These are phyloP conservation scores for Excoecaria agallocha DNA, from an alignment of 345 rosid species.

Conservation along the genomic window DNA sequence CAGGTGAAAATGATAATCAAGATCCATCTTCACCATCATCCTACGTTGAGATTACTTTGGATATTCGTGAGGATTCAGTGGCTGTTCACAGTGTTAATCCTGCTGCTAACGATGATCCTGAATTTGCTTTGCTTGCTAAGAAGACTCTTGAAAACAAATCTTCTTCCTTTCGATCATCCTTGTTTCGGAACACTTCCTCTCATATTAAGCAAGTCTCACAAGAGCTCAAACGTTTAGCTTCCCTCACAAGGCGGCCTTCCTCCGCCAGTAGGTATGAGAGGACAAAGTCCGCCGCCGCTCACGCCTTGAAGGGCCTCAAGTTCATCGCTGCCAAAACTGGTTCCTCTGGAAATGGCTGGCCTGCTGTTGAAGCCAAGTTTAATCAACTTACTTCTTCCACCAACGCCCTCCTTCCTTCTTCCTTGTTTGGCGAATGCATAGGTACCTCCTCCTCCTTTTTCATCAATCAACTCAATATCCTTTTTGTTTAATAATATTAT, in stretches of 20 bases:
- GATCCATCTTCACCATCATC: slow-evolving; percentile 25
- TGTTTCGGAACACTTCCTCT: slow-evolving; percentile 65
- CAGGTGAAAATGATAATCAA: slow-evolving; percentile 23
- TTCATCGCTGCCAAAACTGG: slow-evolving; percentile 66
- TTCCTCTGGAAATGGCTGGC: slow-evolving; percentile 49
- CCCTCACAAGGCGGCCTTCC: slow-evolving; percentile 48
- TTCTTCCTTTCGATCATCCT: slow-evolving; percentile 41
- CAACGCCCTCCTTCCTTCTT: slow-evolving; percentile 51
- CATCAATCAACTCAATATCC: no score
- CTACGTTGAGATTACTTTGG: slow-evolving; percentile 84
- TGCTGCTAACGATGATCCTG: slow-evolving; percentile 64
- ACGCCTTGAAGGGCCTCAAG: slow-evolving; percentile 82
- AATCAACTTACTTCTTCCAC: slow-evolving; percentile 50
- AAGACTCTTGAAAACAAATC: slow-evolving; percentile 51
- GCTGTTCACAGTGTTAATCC: slow-evolving; percentile 86
- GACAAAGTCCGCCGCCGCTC: slow-evolving; percentile 67
- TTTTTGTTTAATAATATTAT: no score
- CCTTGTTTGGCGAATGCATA: slow-evolving; percentile 75
- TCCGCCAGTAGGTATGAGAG: slow-evolving; percentile 48
- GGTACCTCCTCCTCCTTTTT: slow-evolving; percentile 30
- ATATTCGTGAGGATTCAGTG: slow-evolving; percentile 70
- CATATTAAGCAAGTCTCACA: slow-evolving; percentile 68
- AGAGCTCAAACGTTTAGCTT: slow-evolving; percentile 65
- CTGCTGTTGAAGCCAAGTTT: slow-evolving; percentile 62
- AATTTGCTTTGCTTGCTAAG: slow-evolving; percentile 61